Conservation (phyloP, 106 monocot genomes). For the Allium cepa region DNA sequence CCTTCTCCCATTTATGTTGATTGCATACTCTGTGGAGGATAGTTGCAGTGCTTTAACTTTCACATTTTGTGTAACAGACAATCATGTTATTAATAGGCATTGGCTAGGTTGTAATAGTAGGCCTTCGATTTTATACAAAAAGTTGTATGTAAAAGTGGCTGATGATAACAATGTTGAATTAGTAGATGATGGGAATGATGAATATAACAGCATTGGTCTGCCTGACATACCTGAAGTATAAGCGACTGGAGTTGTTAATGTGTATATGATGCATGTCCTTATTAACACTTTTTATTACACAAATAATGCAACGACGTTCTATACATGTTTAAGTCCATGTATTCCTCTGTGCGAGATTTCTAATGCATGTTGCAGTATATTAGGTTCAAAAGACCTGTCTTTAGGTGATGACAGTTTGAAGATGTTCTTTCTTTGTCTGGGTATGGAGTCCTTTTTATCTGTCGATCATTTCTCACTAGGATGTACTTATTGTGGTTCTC, state of each 20-base stretch:
- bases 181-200: slow-evolving; percentile 34
- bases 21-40: too few relatives aligned
- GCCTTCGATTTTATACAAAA: slow-evolving; percentile 72
- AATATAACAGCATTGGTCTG: slow-evolving; percentile 13
- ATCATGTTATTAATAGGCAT: slow-evolving; percentile 39
- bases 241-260: slow-evolving; percentile 69
- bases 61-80: too few relatives aligned
- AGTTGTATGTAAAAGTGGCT: slow-evolving; percentile 16
- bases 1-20: too few relatives aligned
- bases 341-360: slow-evolving; percentile 9
- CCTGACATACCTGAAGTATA: slow-evolving; percentile 33
- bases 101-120: slow-evolving; percentile 66
- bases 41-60: too few relatives aligned
- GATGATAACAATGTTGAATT: slow-evolving; percentile 25
- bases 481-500: too few relatives aligned
- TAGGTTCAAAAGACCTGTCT: slow-evolving; percentile 63
- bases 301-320: neutral
- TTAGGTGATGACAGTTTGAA: slow-evolving; percentile 60
- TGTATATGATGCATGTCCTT: slow-evolving; percentile 9
- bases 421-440: slow-evolving; percentile 97
- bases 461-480: too few relatives aligned
- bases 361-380: neutral
- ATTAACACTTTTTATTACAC: neutral
- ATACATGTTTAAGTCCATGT: neutral
- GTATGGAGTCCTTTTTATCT: slow-evolving; percentile 32